Base-by-base conservation (phyloP, 345 rosid genomes). In the Sisymbrium altissimum region DNA sequence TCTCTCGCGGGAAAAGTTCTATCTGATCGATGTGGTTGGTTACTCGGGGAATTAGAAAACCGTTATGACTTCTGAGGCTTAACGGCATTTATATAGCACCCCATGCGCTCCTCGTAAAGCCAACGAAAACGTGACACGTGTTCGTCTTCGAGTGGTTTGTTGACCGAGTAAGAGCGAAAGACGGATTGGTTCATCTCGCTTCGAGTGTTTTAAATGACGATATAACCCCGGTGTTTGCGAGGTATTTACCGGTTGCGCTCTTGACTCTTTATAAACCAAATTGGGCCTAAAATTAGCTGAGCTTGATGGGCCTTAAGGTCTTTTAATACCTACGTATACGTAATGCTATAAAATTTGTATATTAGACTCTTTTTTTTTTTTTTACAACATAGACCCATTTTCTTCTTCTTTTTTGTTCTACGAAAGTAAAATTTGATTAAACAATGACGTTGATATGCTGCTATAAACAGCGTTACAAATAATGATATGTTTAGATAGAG, bases 131-230 rank as follows among this genome's bases (percentile, higher is more conserved):
- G 13, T 44, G 54, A 67, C 78, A 67, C 78, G 78, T 78, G 78
- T 27, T 36, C 7, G 62, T 61, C 30, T 35, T 45, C 2, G 2
- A 53, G 46, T 52, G 66, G 74, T 58, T 73, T 17, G 70, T 52
- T 73, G 81, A 78, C 78, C 66, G 62, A 60, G 78, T 68, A 68
- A 45, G 78, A 72, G 78, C 75, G 65, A 78, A 73, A 23, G 60
- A 61, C 73, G 78, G 81, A 67, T 52, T 78, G 65, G 71, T 78
- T 53, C 5, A 39, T 57, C 68, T 66, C 44, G 14, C 9, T 71
- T 36, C 23, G 19, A 39, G 12, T 61, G 15, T 0, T 33, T 0
- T 14, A 70, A 69, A 70, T 70, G 32, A 70, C 56, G 64, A 41
- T 3, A 41, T 5, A 29, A 0, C 46, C 70, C 68, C 23, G 18